Evolutionary conservation across 768 basidiomycete genomes (phyloP).

Genomic region (Serendipita indica): DNA sequence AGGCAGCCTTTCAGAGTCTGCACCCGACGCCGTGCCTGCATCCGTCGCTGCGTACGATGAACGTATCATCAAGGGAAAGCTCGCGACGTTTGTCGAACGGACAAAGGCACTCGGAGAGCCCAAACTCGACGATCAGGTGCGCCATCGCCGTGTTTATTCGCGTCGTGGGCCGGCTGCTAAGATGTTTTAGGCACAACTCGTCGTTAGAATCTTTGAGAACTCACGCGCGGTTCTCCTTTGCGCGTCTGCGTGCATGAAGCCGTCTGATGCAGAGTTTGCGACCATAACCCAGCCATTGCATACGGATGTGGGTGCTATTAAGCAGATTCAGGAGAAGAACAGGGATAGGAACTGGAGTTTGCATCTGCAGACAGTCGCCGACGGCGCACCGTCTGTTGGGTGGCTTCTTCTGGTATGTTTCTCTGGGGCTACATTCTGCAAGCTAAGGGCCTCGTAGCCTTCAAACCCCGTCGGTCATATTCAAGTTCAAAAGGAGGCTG

Average conservation of each 20-base stretch:
- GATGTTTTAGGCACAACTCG: slow-evolving; percentile 41
- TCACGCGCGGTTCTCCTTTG: slow-evolving; percentile 54
- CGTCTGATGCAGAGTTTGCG: slow-evolving; percentile 43
- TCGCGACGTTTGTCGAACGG: slow-evolving; percentile 60
- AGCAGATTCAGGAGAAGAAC: slow-evolving; percentile 69
- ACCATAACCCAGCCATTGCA: slow-evolving; percentile 53
- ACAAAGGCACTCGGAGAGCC: slow-evolving; percentile 55
- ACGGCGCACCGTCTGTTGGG: slow-evolving; percentile 65
- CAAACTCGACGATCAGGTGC: slow-evolving; percentile 65
- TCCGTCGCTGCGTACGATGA: slow-evolving; percentile 63
- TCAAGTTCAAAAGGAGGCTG: slow-evolving; percentile 71
- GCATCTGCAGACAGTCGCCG: slow-evolving; percentile 68
- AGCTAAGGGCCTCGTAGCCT: background rate
- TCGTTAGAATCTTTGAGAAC: slow-evolving; percentile 51
- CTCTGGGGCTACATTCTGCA: background rate
- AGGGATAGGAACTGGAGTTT: slow-evolving; percentile 69
- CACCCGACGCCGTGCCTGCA: slow-evolving; percentile 29
- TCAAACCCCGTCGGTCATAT: slow-evolving; percentile 24
- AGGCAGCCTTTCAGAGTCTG: slow-evolving; percentile 23
- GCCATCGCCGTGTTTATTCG: slow-evolving; percentile 18
- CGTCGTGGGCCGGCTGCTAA: background rate
- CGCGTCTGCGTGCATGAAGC: slow-evolving; percentile 65
- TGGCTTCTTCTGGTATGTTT: slow-evolving; percentile 73
- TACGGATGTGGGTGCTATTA: slow-evolving; percentile 55
- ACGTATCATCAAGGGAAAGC: slow-evolving; percentile 51